A percentile compares a stretch with the other conserved stretches of the same genome.
Evolutionary conservation across 345 rosid species (phyloP).

Genomic region (Euphorbia tirucalli): DNA sequence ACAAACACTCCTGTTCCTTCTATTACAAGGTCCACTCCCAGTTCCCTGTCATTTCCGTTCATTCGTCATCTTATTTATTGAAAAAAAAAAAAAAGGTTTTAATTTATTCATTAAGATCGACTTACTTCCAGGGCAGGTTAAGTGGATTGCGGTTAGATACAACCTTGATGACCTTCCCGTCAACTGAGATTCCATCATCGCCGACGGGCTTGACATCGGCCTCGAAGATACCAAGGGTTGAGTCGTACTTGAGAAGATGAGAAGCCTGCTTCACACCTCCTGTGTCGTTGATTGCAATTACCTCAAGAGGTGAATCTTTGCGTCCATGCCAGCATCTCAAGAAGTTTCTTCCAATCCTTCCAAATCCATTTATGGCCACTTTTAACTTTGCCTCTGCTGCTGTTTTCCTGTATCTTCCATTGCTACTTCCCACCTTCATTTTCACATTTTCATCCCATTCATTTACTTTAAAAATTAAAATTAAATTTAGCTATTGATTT

Average conservation of each 20-base stretch:
- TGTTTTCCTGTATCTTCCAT: constrained; percentile 66
- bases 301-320: constrained; percentile 82
- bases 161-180: constrained; percentile 91
- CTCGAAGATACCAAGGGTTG: constrained; percentile 88
- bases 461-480: no score
- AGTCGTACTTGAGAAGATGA: constrained; percentile 95
- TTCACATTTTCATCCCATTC: no score
- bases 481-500: no score
- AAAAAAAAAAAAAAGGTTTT: no score
- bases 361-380: constrained; percentile 92
- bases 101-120: no score
- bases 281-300: constrained; percentile 86
- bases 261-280: constrained; percentile 97
- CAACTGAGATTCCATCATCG: constrained; percentile 79
- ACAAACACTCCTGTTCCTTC: constrained; percentile 98
- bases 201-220: constrained; percentile 93
- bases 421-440: constrained; percentile 49
- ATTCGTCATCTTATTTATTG: no score
- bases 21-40: constrained; percentile 82
- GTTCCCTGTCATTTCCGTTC: constrained; percentile 60
- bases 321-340: constrained; percentile 97
- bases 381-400: constrained; percentile 78
- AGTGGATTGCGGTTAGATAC: constrained; percentile 76
- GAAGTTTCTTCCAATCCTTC: constrained; percentile 93
- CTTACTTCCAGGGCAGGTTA: constrained; percentile 88